Evolutionary conservation across 495 filamentous ascomycete species (phyloP).

Genomic region (Penicillium pulvis): DNA sequence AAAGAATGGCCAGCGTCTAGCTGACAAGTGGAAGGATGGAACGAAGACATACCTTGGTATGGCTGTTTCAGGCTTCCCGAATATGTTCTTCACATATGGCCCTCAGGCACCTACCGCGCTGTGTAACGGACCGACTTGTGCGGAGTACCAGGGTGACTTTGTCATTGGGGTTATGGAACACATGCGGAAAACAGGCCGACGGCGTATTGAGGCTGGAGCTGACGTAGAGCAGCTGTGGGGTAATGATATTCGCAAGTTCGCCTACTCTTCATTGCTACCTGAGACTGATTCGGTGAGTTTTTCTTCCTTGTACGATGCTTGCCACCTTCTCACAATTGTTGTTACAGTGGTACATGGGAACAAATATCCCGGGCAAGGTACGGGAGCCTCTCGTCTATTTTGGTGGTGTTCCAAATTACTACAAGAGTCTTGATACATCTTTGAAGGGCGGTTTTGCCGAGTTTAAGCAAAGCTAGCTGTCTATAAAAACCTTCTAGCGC

Average conservation of each 20-base stretch:
- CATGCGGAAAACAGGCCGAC: too few species aligned
- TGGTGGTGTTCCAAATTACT: background rate
- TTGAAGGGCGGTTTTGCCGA: too few species aligned
- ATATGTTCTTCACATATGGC: constrained; percentile 49
- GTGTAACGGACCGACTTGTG: constrained; percentile 43
- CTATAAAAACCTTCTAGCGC: too few species aligned
- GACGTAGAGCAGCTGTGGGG: too few species aligned
- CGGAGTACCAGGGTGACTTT: constrained; percentile 42
- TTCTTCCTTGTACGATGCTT: too few species aligned
- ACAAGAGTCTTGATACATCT: too few species aligned
- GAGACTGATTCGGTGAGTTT: too few species aligned
- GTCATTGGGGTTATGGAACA: constrained; percentile 1
- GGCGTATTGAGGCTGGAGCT: too few species aligned
- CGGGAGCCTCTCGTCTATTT: background rate
- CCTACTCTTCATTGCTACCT: too few species aligned
- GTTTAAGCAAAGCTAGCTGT: too few species aligned
- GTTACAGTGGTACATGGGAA: background rate
- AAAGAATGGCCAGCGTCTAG: constrained; percentile 29
- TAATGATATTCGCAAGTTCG: too few species aligned
- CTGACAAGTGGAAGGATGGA: constrained; percentile 45
- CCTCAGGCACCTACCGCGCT: constrained; percentile 39
- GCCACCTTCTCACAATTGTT: too few species aligned
- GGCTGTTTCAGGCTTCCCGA: constrained; percentile 32
- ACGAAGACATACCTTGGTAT: constrained; percentile 48
- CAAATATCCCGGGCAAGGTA: background rate